Evolutionary conservation across 2,329 filamentous ascomycete species (phyloP).

Genomic region (Balansia obtecta): DNA sequence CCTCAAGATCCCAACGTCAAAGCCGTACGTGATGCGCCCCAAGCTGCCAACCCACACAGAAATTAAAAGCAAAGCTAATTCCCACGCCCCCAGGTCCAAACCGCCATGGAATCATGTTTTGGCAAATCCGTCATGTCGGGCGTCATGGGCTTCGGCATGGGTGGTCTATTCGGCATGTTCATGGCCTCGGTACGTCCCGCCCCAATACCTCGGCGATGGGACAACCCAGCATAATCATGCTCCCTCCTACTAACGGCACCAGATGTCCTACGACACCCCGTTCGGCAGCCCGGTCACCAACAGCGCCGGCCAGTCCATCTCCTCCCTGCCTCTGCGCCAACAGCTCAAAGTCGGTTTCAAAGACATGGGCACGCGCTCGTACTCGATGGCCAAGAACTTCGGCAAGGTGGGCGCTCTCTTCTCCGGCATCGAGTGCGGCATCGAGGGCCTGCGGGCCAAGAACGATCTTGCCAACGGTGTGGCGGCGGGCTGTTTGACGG

Average conservation of each 20-base stretch:
- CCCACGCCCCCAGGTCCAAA: slow-evolving; percentile 49
- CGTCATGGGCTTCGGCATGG: slow-evolving; percentile 86
- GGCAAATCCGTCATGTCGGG: slow-evolving; percentile 83
- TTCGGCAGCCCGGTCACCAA: slow-evolving; percentile 43
- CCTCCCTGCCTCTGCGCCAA: slow-evolving; percentile 65
- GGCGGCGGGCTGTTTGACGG: slow-evolving; percentile 79
- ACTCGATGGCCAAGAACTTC: slow-evolving; percentile 84
- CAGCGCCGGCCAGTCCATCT: slow-evolving; percentile 24
- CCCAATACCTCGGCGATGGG: too few relatives aligned
- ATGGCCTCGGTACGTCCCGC: slow-evolving; percentile 73
- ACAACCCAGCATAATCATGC: too few relatives aligned
- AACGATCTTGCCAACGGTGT: slow-evolving; percentile 87
- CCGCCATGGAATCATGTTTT: slow-evolving; percentile 82
- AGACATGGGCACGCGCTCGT: slow-evolving; percentile 84
- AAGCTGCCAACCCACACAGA: background rate
- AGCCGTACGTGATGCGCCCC: slow-evolving; percentile 22
- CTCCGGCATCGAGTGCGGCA: slow-evolving; percentile 85
- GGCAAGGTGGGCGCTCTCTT: slow-evolving; percentile 87
- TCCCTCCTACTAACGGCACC: background rate
- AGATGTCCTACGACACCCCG: slow-evolving; percentile 98
- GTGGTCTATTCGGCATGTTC: slow-evolving; percentile 89
- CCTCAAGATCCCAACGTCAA: slow-evolving; percentile 41
- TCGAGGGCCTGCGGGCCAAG: slow-evolving; percentile 85
- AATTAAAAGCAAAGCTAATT: slow-evolving; percentile 1
- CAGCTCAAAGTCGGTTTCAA: slow-evolving; percentile 80